Evolutionary conservation across 1,284 basidiomycete genomes (phyloP).

Genomic region (Phlebopus sp.): DNA sequence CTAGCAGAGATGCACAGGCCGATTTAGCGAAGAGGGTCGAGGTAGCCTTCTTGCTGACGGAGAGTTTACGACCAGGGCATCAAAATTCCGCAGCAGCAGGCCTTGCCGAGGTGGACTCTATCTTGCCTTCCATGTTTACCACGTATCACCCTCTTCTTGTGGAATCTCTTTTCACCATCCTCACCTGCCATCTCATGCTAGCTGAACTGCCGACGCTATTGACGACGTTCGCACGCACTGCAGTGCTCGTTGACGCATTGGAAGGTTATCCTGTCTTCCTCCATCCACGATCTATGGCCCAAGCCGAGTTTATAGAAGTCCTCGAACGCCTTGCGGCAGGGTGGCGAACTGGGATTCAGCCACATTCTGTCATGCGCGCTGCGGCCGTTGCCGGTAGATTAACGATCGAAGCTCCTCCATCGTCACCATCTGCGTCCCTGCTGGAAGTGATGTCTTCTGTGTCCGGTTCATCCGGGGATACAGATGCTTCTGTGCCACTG

Average conservation of each 20-base stretch:
- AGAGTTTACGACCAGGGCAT: slow-evolving; percentile 60
- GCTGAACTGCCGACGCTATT: slow-evolving; percentile 65
- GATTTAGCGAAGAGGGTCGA: slow-evolving; percentile 57
- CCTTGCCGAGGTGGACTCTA: slow-evolving; percentile 30
- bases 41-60: slow-evolving; percentile 64
- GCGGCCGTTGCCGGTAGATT: slow-evolving; percentile 38
- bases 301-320: slow-evolving; percentile 80
- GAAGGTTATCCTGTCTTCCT: slow-evolving; percentile 84
- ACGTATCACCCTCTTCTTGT: slow-evolving; percentile 84
- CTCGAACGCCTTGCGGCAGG: slow-evolving; percentile 72
- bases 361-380: slow-evolving; percentile 45
- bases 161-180: slow-evolving; percentile 75
- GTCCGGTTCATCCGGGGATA: slow-evolving; percentile 24
- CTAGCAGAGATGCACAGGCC: slow-evolving; percentile 27
- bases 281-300: slow-evolving; percentile 78
- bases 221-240: slow-evolving; percentile 59
- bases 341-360: slow-evolving; percentile 60
- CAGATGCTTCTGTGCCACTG: slow-evolving; percentile 16
- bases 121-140: slow-evolving; percentile 58
- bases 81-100: slow-evolving; percentile 36
- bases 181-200: slow-evolving; percentile 69
- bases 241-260: slow-evolving; percentile 68
- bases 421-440: slow-evolving; percentile 22
- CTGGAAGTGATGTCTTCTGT: slow-evolving; percentile 24
- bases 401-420: slow-evolving; percentile 41